Evolutionary conservation across 2,329 filamentous ascomycete genomes (phyloP), one percentile per base, ranked within the genome.

Genomic region (Colletotrichum liriopes): DNA sequence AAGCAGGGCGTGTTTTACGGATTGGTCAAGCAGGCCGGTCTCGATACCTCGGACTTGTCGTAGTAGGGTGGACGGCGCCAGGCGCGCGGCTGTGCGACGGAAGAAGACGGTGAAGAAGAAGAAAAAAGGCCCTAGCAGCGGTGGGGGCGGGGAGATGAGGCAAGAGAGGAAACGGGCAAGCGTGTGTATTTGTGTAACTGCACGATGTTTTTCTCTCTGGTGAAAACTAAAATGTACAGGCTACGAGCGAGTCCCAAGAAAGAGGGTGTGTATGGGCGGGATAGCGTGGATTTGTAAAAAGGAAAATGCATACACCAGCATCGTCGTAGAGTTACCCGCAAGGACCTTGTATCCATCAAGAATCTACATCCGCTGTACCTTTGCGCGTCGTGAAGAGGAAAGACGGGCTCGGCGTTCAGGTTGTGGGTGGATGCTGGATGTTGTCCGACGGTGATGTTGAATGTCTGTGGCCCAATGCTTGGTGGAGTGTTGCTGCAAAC

Each of bases 21-120:
- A 70, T 86, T 99, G 59, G 96, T 98, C 73, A 95, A 92, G 83
- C 95, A 99, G 84, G 94, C 96, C 5, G 95, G 95, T 51, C 85
- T 99, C 73, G 85, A 88, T 77, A 80, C 86, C 26, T 62, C 60
- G 16, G 85, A 73, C 8, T 66, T 29, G 12, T 51, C 60, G 16
- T 62, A 87, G 60, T 83, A 78, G 71, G 67, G 62, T 65, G 73
- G 66, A 59, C 29, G 52, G 45, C 47, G 61, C 59, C 35, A 8
- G 54, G n/a, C 18, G 32, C 12, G 39, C 51, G 23, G 23, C 29
- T 65, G 47, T 63, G 60, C 9, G 35, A 52, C 60, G 9, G 41
- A 11, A 26, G 39, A 64, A 63, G 35, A 41, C 20, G 23, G 41
- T 39, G 54, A 51, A 54, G 29, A 16, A 43, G 18, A 52, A 43